Conservation (phyloP, 306 rosid genomes). For the Gastrolobium bilobum region DNA sequence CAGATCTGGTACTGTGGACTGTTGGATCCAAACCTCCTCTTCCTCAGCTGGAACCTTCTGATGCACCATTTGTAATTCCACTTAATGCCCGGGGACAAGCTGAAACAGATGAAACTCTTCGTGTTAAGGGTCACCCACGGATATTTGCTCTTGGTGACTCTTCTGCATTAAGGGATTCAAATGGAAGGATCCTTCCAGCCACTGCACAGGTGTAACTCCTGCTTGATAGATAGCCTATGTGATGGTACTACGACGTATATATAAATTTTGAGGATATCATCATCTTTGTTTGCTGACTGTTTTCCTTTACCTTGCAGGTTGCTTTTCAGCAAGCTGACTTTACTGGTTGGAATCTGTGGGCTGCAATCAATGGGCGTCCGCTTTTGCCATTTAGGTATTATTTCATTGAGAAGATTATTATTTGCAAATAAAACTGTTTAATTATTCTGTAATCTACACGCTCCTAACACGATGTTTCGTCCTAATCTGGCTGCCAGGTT, state of each 20-base stretch:
- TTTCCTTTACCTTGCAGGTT: slow-evolving; percentile 63
- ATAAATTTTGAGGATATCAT: slow-evolving; percentile 3
- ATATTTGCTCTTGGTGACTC: slow-evolving; percentile 98
- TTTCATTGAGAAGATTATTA: slow-evolving; percentile 30
- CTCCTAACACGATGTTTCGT: slow-evolving; percentile 17
- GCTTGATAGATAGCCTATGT: slow-evolving; percentile 28
- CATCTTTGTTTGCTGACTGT: slow-evolving; percentile 41
- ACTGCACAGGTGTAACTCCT: slow-evolving; percentile 79
- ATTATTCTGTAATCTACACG: slow-evolving; percentile 15
- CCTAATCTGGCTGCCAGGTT: slow-evolving; percentile 61
- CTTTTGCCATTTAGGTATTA: slow-evolving; percentile 93
- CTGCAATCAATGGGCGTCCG: slow-evolving; percentile 93
- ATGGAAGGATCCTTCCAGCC: slow-evolving; percentile 93
- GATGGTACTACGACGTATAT: slow-evolving; percentile 14
- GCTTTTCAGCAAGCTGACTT: slow-evolving; percentile 99
- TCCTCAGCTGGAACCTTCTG: slow-evolving; percentile 68
- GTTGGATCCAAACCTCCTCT: slow-evolving; percentile 92
- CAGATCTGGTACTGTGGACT: slow-evolving; percentile 92
- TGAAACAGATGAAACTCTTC: slow-evolving; percentile 97
- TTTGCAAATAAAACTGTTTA: slow-evolving; percentile 14
- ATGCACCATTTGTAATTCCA: slow-evolving; percentile 72
- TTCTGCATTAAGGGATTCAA: slow-evolving; percentile 82
- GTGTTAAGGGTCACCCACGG: slow-evolving; percentile 98
- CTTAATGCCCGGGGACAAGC: slow-evolving; percentile 90
- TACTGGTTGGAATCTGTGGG: slow-evolving; percentile 98